A percentile compares a stretch with the other conserved stretches of the same genome.
phyloP scores from a whole-genome alignment of 306 rosid species.

The Abrus pulchellus region DNA sequence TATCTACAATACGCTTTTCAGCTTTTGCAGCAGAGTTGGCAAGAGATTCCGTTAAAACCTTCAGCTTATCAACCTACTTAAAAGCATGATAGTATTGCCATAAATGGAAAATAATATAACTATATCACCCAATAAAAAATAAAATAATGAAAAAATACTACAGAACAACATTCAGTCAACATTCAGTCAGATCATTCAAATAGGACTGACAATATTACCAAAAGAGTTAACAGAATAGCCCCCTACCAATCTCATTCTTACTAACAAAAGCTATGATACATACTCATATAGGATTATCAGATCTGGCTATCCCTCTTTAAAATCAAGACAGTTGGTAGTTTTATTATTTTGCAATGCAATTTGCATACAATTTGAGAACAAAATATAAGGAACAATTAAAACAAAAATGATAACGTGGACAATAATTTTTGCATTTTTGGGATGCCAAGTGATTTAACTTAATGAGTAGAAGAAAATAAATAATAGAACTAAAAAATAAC shows the following conservation, averaged over 20 bases:
- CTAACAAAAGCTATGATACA: slow-evolving; percentile 25
- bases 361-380: slow-evolving; percentile 4
- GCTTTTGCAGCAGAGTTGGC: slow-evolving; percentile 89
- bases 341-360: slow-evolving; percentile 1
- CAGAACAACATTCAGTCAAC: too few species aligned
- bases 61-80: slow-evolving; percentile 93
- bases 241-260: slow-evolving; percentile 19
- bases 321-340: neutral
- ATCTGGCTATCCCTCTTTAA: neutral
- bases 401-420: neutral
- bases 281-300: neutral
- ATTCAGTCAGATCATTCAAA: slow-evolving; percentile 22
- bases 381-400: slow-evolving; percentile 8
- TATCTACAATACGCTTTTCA: slow-evolving; percentile 92
- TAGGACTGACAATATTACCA: slow-evolving; percentile 31
- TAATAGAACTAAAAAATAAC: slow-evolving; percentile 19
- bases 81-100: slow-evolving; percentile 31
- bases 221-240: slow-evolving; percentile 22
- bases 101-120: slow-evolving; percentile 13
- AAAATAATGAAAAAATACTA: neutral
- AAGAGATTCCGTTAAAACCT: slow-evolving; percentile 91
- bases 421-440: neutral
- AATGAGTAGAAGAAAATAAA: slow-evolving; percentile 19
- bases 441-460: slow-evolving; percentile 11
- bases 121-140: neutral